Evolutionary conservation across 139 green algal genomes (phyloP).

Genomic region (Zygnema circumcarinatum): DNA sequence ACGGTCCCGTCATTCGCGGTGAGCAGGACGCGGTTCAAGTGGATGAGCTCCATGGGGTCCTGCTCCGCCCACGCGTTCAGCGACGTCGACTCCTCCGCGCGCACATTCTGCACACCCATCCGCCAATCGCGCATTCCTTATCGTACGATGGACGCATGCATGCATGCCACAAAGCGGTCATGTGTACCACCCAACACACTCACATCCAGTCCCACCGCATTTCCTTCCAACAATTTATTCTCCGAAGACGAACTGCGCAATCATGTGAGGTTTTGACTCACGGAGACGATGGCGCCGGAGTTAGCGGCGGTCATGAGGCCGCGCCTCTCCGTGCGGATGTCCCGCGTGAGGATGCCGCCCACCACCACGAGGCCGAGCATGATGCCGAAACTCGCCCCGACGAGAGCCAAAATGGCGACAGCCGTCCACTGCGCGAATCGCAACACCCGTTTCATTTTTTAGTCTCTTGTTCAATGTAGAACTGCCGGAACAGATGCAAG

Average conservation of each 20-base stretch:
- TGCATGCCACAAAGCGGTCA: no score
- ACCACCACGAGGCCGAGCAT: conserved; percentile 6
- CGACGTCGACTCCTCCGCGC: not conserved
- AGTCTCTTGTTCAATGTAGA: no score
- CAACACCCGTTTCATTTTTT: no score
- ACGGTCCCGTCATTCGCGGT: conserved; percentile 1
- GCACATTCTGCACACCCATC: not conserved
- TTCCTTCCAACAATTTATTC: no score
- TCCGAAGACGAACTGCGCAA: no score
- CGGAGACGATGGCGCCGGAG: not conserved
- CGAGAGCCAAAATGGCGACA: not conserved
- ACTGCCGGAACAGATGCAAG: no score
- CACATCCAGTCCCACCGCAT: no score
- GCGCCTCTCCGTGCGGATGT: not conserved
- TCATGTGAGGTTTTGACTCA: no score
- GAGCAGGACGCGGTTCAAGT: not conserved
- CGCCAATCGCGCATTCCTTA: no score
- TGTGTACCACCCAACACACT: no score
- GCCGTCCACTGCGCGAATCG: conserved; percentile 2
- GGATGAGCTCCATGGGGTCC: conserved; percentile 14
- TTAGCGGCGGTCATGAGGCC: not conserved
- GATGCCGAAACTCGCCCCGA: conserved; percentile 12
- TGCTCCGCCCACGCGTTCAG: not conserved
- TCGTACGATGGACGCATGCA: no score
- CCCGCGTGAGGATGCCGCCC: not conserved